Evolutionary conservation across 208 protist species (phyloP).

Genomic region (Wallacemonas rigidus): DNA sequence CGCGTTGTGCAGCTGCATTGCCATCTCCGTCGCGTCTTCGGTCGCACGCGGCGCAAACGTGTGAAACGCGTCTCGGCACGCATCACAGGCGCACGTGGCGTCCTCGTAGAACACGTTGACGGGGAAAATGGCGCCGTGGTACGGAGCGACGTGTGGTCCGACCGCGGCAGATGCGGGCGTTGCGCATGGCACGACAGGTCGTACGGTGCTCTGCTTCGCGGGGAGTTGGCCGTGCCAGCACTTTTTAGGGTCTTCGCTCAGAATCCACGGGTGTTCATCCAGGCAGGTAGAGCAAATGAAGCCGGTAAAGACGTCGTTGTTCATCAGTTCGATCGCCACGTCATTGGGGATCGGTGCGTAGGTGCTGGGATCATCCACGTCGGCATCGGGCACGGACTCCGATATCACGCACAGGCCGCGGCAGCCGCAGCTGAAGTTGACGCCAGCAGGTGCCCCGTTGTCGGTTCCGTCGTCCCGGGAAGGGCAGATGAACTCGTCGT

Average conservation of each 20-base stretch:
- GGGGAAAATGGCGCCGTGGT: conserved; percentile 76
- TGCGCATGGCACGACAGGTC: conserved; percentile 52
- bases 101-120: conserved; percentile 63
- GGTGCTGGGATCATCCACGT: conserved; percentile 39
- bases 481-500: conserved; percentile 29
- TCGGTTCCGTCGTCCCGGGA: conserved; percentile 49
- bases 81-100: conserved; percentile 62
- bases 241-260: conserved; percentile 45
- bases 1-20: conserved; percentile 66
- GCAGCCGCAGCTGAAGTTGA: conserved; percentile 81
- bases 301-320: conserved; percentile 77
- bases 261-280: conserved; percentile 81
- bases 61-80: conserved; percentile 65
- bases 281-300: conserved; percentile 82
- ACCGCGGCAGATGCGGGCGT: conserved; percentile 8
- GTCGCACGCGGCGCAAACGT: conserved; percentile 60
- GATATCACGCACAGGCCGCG: conserved; percentile 64
- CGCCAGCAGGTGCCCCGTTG: conserved; percentile 41
- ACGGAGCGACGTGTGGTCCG: conserved; percentile 46
- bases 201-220: conserved; percentile 21
- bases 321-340: conserved; percentile 65
- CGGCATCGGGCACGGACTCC: conserved; percentile 39
- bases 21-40: conserved; percentile 68
- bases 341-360: conserved; percentile 41
- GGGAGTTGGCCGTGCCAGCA: conserved; percentile 74